Conservation (phyloP, 106 monocot species). For the Narthecium ossifragum region DNA sequence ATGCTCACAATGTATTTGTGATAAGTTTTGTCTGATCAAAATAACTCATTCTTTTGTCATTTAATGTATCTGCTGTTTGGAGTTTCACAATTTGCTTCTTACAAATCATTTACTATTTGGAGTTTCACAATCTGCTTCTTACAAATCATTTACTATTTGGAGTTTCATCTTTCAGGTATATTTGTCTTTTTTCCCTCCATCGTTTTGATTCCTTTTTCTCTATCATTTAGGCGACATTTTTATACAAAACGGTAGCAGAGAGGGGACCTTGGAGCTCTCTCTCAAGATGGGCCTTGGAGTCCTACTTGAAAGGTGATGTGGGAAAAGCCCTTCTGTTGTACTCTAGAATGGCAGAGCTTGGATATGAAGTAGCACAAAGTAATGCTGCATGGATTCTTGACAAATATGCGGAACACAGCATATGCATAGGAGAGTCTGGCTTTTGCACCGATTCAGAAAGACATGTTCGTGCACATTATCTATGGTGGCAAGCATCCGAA, state of each 20-base stretch:
- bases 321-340: slow-evolving; percentile 85
- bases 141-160: no score
- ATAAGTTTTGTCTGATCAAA: no score
- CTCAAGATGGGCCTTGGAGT: slow-evolving; percentile 81
- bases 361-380: slow-evolving; percentile 95
- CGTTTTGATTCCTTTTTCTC: not conserved
- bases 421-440: slow-evolving; percentile 90
- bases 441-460: slow-evolving; percentile 81
- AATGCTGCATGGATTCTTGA: slow-evolving; percentile 99
- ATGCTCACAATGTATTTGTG: no score
- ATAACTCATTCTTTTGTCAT: no score
- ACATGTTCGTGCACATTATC: slow-evolving; percentile 78
- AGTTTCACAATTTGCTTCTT: no score
- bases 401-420: slow-evolving; percentile 77
- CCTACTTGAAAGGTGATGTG: slow-evolving; percentile 77
- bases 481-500: slow-evolving; percentile 99
- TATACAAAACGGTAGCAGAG: slow-evolving; percentile 85
- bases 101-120: no score
- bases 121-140: no score
- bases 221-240: slow-evolving; percentile 46
- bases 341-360: slow-evolving; percentile 89
- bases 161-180: no score
- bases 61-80: no score
- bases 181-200: no score
- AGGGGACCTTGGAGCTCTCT: slow-evolving; percentile 94